Base-by-base conservation (phyloP, 2,329 filamentous ascomycete species). In the Drechslerella coelobrocha region DNA sequence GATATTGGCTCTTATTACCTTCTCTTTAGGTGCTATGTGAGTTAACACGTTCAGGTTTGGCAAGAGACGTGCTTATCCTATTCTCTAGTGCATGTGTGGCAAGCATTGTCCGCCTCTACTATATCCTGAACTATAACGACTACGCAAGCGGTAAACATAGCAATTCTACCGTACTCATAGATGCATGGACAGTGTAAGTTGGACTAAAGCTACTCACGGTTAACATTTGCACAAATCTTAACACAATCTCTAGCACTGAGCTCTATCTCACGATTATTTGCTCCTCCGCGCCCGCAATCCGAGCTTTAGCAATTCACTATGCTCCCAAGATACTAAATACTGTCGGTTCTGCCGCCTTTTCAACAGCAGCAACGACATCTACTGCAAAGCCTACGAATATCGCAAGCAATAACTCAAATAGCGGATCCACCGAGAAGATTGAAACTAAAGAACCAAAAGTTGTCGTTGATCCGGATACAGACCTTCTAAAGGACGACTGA, bases 131-230 rank as follows among this genome's bases (percentile, higher is more conserved):
- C 23, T 56, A 56, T 24, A 8, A 23, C 5, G 26, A 39, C 5
- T 72, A 55, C 12, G n/a, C n/a, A n/a, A 57, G 45, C 45, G 14
- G 26, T 9, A 21, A 66, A 14, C n/a, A n/a, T n/a, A 39, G 55
- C 23, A 52, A 29, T 10, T 55, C 48, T 12, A 54, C 31, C 12
- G 21, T 72, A 10, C 21, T 66, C 9, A 53, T 72, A 19, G 55
- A 66, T 43, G 61, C 68, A 37, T 66, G 61, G 68, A 72, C 68
- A 12, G 60, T 72, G 68, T 72, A 51, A 52, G 55, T 48, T 14
- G 6, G 8, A 7, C n/a, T 1, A 27, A 2, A 31, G 2, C 43
- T 2, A 39, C 10, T 24, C n/a, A n/a, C n/a, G n/a, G n/a, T n/a
- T n/a, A n/a, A n/a, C n/a, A n/a, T n/a, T n/a, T n/a, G n/a, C n/a